Percentiles rank a stretch among this genome's conserved stretches.
Evolutionary conservation across 1,284 basidiomycete species (phyloP).

Genomic region (Puccinia sorghi): DNA sequence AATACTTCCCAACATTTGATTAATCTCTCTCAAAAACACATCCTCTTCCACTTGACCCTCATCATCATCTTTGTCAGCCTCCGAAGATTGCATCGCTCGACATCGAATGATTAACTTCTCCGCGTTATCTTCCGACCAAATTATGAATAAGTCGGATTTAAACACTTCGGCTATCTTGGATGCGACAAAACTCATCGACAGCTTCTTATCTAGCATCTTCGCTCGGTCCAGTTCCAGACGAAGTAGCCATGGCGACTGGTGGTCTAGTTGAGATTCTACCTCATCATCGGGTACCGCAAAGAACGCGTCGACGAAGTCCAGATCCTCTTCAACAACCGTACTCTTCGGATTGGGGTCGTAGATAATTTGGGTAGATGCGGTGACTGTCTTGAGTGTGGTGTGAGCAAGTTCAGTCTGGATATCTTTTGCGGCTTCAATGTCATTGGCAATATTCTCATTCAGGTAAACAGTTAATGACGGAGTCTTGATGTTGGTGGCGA

Average conservation of each 20-base stretch:
- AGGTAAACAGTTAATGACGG: slow-evolving; percentile 91
- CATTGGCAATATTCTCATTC: slow-evolving; percentile 69
- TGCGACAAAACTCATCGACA: slow-evolving; percentile 94
- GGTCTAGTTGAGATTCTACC: slow-evolving; percentile 82
- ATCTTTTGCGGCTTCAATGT: slow-evolving; percentile 71
- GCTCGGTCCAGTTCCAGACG: slow-evolving; percentile 95
- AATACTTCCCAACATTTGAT: slow-evolving; percentile 96
- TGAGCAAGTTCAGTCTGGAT: slow-evolving; percentile 91
- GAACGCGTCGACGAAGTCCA: slow-evolving; percentile 96
- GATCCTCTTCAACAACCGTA: slow-evolving; percentile 94
- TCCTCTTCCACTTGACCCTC: slow-evolving; percentile 93
- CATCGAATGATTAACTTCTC: slow-evolving; percentile 97
- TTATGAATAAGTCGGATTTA: slow-evolving; percentile 94
- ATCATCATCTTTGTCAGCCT: slow-evolving; percentile 65
- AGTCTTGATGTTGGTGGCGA: slow-evolving; percentile 97
- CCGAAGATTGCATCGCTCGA: slow-evolving; percentile 66
- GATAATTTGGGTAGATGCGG: slow-evolving; percentile 94
- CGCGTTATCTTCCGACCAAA: slow-evolving; percentile 98
- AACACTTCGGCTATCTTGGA: slow-evolving; percentile 91
- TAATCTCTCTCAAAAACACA: slow-evolving; percentile 91
- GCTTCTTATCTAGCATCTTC: slow-evolving; percentile 95
- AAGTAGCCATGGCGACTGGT: slow-evolving; percentile 95
- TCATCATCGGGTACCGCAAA: slow-evolving; percentile 99
- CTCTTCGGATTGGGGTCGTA: slow-evolving; percentile 91
- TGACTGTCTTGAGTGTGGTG: slow-evolving; percentile 91